phyloP scores from a whole-genome alignment of 768 basidiomycete species.

The Tricholoma bakamatsutake region DNA sequence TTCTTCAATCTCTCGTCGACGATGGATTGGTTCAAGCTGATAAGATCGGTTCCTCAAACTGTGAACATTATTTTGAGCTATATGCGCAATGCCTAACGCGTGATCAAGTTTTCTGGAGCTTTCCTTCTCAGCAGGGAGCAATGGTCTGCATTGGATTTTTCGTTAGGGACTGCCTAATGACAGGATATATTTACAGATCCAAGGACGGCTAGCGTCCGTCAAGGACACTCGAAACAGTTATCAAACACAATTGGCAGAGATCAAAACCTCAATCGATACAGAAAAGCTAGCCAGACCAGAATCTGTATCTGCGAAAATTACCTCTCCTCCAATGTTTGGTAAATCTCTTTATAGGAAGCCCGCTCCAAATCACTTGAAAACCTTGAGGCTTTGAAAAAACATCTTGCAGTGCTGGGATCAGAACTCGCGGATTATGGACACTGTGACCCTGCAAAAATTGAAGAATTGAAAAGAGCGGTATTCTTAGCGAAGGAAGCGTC shows the following conservation, averaged over 20 bases:
- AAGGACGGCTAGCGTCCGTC: constrained; percentile 44
- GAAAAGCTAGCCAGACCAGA: constrained; percentile 53
- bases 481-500: constrained; percentile 80
- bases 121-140: constrained; percentile 83
- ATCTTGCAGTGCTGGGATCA: constrained; percentile 45
- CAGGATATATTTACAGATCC: constrained; percentile 38
- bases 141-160: constrained; percentile 38
- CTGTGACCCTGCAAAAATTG: constrained; percentile 78
- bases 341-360: constrained; percentile 37
- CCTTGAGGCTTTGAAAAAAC: constrained; percentile 42
- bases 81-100: constrained; percentile 15
- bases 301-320: constrained; percentile 36
- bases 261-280: constrained; percentile 37
- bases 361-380: constrained; percentile 49
- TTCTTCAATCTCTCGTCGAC: constrained; percentile 80
- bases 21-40: constrained; percentile 83
- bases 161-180: background rate
- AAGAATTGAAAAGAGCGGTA: constrained; percentile 68
- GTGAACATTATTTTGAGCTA: constrained; percentile 36
- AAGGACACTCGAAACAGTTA: constrained; percentile 39
- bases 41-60: constrained; percentile 94
- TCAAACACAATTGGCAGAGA: constrained; percentile 44
- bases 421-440: constrained; percentile 78
- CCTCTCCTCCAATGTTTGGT: constrained; percentile 1
- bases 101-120: constrained; percentile 85